Base-by-base conservation (phyloP, 2,329 filamentous ascomycete species). In the Fusarium guadeloupense region DNA sequence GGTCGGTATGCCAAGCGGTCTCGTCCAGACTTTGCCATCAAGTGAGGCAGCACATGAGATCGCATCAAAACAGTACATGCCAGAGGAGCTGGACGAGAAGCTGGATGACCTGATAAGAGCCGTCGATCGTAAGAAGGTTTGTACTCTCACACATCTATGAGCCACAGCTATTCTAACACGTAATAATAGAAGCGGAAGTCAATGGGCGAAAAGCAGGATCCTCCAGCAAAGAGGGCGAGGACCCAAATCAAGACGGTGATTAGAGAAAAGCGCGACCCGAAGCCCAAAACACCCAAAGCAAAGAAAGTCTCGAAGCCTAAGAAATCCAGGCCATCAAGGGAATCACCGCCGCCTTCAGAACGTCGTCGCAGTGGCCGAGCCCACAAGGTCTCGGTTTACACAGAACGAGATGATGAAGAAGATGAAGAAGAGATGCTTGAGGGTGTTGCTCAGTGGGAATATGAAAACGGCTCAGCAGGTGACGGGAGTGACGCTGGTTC, bases 41-140 rank as follows among this genome's bases (percentile, higher is more conserved):
- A 93, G 96, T 69, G 85, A 89, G 25, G 85, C 87, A 42, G 93
- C 93, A 1, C 90, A 95, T 71, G 86, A 91, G 69, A 93, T 97
- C 70, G 92, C 93, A 0, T 89, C 92, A 74, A 96, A 90, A 80
- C 89, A 90, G 54, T 97, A 90, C 72, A 83, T 97, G 10, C 89
- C 92, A 1, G 89, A 93, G 13, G 89, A 89, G 20, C 76, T 91
- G 16, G 89, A 92, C 34, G 89, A 93, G 55, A 83, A 85, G 48
- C 80, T 98, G 23, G 93, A 97, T 65, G 86, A 88, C 17, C 75
- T 87, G 30, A 71, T 89, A 21, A 80, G 81, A 69, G 79, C 79
- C 1, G 71, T 93, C 39, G 91, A 97, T 55, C 87, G 88, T 68
- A 88, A 96, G 74, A 92, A 89, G 80, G 84, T 85, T 76, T 45